Evolutionary conservation across 2,329 filamentous ascomycete species (phyloP), one percentile per base, ranked within the genome.

Genomic region (Diaporthe citriasiana): DNA sequence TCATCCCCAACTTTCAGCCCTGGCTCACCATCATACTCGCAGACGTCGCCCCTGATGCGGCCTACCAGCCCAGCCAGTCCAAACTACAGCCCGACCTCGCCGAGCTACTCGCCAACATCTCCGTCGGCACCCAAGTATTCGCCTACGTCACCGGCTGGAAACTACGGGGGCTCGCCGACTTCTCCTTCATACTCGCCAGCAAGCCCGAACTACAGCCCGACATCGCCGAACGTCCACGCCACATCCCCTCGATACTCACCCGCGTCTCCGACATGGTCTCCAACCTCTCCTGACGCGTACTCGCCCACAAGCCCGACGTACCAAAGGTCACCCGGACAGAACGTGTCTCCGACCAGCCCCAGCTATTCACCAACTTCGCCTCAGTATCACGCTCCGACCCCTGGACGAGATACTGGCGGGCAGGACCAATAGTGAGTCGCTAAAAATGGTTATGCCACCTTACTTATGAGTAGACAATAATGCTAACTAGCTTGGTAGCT

Each of bases 261-360:
- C 60, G 91, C 91, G 4, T 94, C 93, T 66, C 93, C 93, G n/a
- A 90, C 88, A 33, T 95, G 94, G 86, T 95, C 93, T 73, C 93
- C 94, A 3, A 94, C 93, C 9, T 95, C 93, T 53, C 89, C 89
- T 17, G 86, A 87, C 75, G 86, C 87, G 3, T 92, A 92, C 83
- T 92, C 90, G 65, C 90, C 90, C 7, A 92, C 90, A 56, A 92
- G 90, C 78, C 90, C 90, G 40, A 86, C 85, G 74, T 91, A 90
- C 88, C 85, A 87, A 78, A 86, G 86, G 75, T 87, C 86, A 77
- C 86, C 87, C 71, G 87, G 89, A 78, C 83, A 87, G 73, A 86
- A 88, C 77, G 84, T 86, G 78, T 92, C 90, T 47, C 91, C 92
- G 30, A 92, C 90, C 27, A 94, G 93, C 82, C 89, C 94, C 77